Conservation (phyloP, 805 yeast species). For the Starmerella ratchasimensis region DNA sequence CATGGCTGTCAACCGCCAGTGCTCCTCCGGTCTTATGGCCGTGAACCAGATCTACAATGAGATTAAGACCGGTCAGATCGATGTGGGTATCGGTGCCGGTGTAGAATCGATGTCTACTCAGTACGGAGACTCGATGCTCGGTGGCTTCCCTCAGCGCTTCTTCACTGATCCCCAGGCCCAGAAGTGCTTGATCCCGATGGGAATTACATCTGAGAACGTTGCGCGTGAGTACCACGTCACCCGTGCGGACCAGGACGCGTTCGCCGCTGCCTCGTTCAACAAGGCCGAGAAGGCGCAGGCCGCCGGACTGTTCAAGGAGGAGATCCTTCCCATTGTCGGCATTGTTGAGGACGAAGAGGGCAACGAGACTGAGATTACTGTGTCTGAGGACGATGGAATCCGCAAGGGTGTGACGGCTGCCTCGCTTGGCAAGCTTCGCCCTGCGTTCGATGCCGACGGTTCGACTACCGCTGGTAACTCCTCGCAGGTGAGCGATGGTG, state of each 20-base stretch:
- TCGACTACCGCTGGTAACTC: constrained; percentile 92
- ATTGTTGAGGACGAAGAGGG: constrained; percentile 44
- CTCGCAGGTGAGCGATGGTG: constrained; percentile 92
- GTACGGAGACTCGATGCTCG: constrained; percentile 69
- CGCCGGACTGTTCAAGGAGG: constrained; percentile 68
- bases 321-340: constrained; percentile 69
- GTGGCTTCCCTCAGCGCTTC: constrained; percentile 38
- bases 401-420: constrained; percentile 72
- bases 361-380: constrained; percentile 38
- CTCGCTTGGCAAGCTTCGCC: constrained; percentile 58
- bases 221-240: constrained; percentile 50
- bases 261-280: constrained; percentile 74
- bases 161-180: constrained; percentile 36
- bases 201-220: constrained; percentile 86
- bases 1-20: constrained; percentile 81
- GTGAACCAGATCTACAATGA: constrained; percentile 38
- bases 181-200: constrained; percentile 89
- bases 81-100: constrained; percentile 82
- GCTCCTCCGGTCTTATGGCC: constrained; percentile 88
- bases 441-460: constrained; percentile 79
- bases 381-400: constrained; percentile 78
- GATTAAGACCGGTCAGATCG: constrained; percentile 76
- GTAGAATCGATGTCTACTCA: constrained; percentile 88
- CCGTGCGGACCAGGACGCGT: constrained; percentile 68
- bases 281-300: constrained; percentile 70